These are phyloP conservation scores for Mortierella sp. DNA, from an alignment of 371 early-diverging fungal species.

Conservation along the genomic window DNA sequence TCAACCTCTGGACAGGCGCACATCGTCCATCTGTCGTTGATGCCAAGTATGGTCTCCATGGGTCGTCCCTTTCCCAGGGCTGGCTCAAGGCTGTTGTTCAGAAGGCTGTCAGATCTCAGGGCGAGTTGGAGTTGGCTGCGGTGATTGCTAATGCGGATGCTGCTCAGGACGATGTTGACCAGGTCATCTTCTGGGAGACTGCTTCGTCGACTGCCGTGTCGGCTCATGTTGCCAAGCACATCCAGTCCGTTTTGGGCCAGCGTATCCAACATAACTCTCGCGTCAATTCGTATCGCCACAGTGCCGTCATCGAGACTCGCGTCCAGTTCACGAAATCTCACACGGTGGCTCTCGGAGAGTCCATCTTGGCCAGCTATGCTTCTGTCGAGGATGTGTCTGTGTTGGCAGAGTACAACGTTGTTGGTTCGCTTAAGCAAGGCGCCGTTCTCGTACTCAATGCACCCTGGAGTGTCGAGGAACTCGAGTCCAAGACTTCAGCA, in stretches of 20 bases:
- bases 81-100: conserved; percentile 43
- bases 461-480: conserved; percentile 75
- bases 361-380: conserved; percentile 66
- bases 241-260: conserved; percentile 59
- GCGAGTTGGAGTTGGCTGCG: conserved; percentile 25
- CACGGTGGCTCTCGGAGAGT: conserved; percentile 52
- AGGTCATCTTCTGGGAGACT: conserved; percentile 79
- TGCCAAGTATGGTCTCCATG: conserved; percentile 49
- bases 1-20: conserved; percentile 65
- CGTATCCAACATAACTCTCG: conserved; percentile 55
- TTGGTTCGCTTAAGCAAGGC: conserved; percentile 64
- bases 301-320: conserved; percentile 70
- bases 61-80: conserved; percentile 32
- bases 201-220: conserved; percentile 63
- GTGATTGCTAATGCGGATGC: conserved; percentile 20
- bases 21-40: conserved; percentile 45
- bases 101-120: conserved; percentile 21
- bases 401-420: conserved; percentile 71
- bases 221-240: conserved; percentile 61
- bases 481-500: conserved; percentile 74
- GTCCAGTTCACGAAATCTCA: conserved; percentile 60
- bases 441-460: conserved; percentile 76
- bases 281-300: conserved; percentile 70
- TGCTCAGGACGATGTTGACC: conserved; percentile 45
- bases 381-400: conserved; percentile 74